Evolutionary conservation across 192 early-diverging fungal species (phyloP), one percentile per base, ranked within the genome.

Genomic region (Blastocladiella britannica): DNA sequence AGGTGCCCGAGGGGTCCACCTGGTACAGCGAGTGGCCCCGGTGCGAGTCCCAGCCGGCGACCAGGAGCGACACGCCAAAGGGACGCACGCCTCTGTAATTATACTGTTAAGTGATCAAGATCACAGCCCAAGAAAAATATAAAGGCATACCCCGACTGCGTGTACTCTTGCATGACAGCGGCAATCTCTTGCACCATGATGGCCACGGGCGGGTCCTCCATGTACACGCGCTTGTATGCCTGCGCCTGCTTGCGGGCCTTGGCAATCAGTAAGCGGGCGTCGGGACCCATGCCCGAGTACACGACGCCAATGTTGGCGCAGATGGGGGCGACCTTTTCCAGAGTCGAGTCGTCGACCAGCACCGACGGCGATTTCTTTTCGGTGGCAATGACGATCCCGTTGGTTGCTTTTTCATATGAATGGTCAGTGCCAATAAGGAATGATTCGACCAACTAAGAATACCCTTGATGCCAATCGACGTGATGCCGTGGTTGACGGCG

Each of bases 241-340:
- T 99, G 95, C 26, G 95, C 95, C 37, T 82, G 78, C 67, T 99
- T 99, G 62, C 95, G 79, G 52, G 93, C 93, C 62, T 88, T 91
- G 68, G 80, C 86, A 54, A 97, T 82, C 24, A 99, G 71, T 26
- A 99, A 86, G 55, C 95, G 85, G 65, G 89, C 91, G 70, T 99
- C 95, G 20, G 93, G 93, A 2, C 90, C 89, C 91, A 99, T 95
- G 28, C 95, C 95, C 28, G 95, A 93, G 67, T 94, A 97, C 25
- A 99, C 93, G 77, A 99, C 85, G 56, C 95, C 95, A 63, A 99
- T 89, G 67, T 86, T 92, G 43, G 81, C 72, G 65, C 84, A 92
- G 59, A 99, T 83, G 60, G 74, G 73, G 43, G 82, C 81, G 51
- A 99, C 86, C 63, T 93, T 91, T 71, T 90, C 87, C 63, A 93